Conservation (phyloP, 192 early-diverging fungal species). For the Coemansia furcata region DNA sequence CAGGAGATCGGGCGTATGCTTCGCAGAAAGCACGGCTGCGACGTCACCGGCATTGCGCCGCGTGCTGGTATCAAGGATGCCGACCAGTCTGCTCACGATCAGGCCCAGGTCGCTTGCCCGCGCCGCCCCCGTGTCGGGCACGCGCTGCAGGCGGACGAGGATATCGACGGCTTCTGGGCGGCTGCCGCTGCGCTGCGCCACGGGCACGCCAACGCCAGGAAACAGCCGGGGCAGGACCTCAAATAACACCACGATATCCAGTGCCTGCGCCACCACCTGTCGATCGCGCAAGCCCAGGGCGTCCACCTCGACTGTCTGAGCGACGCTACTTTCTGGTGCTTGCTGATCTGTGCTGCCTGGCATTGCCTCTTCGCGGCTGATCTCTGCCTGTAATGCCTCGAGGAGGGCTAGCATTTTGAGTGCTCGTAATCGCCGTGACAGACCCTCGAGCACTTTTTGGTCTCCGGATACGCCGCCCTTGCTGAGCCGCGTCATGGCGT, state of each 20-base stretch:
- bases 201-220: constrained; percentile 62
- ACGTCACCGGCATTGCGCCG: constrained; percentile 55
- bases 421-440: constrained; percentile 8
- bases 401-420: constrained; percentile 6
- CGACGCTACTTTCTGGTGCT: not conserved
- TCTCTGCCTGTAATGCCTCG: constrained; percentile 24
- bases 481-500: constrained; percentile 27
- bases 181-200: constrained; percentile 58
- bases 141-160: constrained; percentile 9
- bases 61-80: constrained; percentile 8
- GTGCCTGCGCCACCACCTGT: constrained; percentile 29
- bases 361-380: not conserved
- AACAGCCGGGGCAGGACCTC: constrained; percentile 63
- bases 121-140: not conserved
- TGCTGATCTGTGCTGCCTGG: not conserved
- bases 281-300: constrained; percentile 40
- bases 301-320: not conserved
- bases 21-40: constrained; percentile 54
- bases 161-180: constrained; percentile 25
- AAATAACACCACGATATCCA: constrained; percentile 39
- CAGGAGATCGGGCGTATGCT: constrained; percentile 64
- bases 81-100: constrained; percentile 4
- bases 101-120: not conserved
- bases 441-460: constrained; percentile 7
- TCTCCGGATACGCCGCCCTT: constrained; percentile 37